Evolutionary conservation across 352 stramenopile genomes (phyloP), one percentile per base, ranked within the genome.

Genomic region (Phytophthora ohioensis): DNA sequence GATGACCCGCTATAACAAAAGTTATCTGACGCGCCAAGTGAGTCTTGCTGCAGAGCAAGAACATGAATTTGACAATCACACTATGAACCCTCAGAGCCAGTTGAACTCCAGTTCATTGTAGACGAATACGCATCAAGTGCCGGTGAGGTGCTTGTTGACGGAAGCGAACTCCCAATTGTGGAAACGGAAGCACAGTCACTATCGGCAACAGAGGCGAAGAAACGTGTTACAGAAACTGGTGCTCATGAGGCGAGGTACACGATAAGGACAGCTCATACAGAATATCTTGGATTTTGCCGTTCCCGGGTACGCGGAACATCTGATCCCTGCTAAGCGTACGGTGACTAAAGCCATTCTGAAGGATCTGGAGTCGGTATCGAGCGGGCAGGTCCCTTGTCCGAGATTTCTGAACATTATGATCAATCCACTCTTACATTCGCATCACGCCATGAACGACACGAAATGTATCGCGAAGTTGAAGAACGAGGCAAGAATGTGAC

Each of bases 1-100:
- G 43, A 59, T 41, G 36, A 53, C 11, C 21, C 21, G 36, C 30
- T 31, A 11, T 13, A 41, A 32, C 57, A 68, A 45, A 35, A 58
- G 46, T 27, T 54, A 58, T 42, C 15, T 32, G 55, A 47, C 5
- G 3, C 38, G 5, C 17, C 15, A 13, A 45, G 3, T 39, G 58
- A 68, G 57, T 7, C 34, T 39, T 8, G 11, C 12, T 49, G 13
- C 53, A 12, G 58, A 27, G 21, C 21, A 27, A 27, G 21, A 27
- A 27, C 21, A 68, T 27, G 48, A 72, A 32, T 4, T 13, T 27
- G 30, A 10, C 6, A 15, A 61, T 10, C 31, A 58, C 56, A 5
- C 41, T 51, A 13, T 5, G 52, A 52, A 21, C 10, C 52, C 46
- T 5, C 51, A 6, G 17, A 51, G 46, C 13, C 13, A 49, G 27